These are phyloP conservation scores for Amauroascus verrucosus DNA, from an alignment of 2,329 filamentous ascomycete genomes.

Conservation along the genomic window DNA sequence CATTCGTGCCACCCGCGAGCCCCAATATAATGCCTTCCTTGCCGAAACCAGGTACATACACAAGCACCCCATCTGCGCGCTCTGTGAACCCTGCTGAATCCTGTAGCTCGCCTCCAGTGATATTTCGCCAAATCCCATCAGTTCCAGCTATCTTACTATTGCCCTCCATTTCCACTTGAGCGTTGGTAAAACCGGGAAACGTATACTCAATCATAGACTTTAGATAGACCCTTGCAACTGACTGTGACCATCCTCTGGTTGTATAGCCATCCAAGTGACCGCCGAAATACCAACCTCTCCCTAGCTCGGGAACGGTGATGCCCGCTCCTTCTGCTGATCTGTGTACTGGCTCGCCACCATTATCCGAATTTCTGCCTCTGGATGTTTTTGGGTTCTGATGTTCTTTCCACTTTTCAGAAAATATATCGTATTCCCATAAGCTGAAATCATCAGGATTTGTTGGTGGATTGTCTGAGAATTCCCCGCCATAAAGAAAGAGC, in stretches of 20 bases:
- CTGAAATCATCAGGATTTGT: conserved; percentile 49
- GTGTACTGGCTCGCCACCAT: conserved; percentile 49
- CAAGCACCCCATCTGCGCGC: conserved; percentile 60
- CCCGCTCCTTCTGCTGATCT: conserved; percentile 65
- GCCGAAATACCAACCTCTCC: conserved; percentile 68
- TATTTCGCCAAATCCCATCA: conserved; percentile 59
- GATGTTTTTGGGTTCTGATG: conserved; percentile 52
- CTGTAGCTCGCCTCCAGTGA: conserved; percentile 61
- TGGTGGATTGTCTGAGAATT: conserved; percentile 56
- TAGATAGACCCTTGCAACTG: conserved; percentile 54
- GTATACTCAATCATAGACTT: conserved; percentile 68
- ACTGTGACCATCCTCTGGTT: conserved; percentile 57
- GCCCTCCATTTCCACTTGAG: conserved; percentile 48
- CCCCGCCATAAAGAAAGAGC: conserved; percentile 63
- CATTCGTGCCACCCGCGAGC: conserved; percentile 61
- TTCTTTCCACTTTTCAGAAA: conserved; percentile 51
- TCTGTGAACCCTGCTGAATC: conserved; percentile 57
- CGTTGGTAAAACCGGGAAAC: conserved; percentile 58
- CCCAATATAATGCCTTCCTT: conserved; percentile 65
- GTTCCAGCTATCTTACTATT: conserved; percentile 47
- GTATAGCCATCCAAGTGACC: conserved; percentile 60
- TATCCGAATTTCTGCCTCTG: conserved; percentile 52
- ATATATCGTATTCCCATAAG: conserved; percentile 61
- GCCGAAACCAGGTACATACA: conserved; percentile 69
- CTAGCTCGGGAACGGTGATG: conserved; percentile 57